These are phyloP conservation scores for Fusarium sp. DNA, from an alignment of 2,329 filamentous ascomycete genomes.

Conservation along the genomic window DNA sequence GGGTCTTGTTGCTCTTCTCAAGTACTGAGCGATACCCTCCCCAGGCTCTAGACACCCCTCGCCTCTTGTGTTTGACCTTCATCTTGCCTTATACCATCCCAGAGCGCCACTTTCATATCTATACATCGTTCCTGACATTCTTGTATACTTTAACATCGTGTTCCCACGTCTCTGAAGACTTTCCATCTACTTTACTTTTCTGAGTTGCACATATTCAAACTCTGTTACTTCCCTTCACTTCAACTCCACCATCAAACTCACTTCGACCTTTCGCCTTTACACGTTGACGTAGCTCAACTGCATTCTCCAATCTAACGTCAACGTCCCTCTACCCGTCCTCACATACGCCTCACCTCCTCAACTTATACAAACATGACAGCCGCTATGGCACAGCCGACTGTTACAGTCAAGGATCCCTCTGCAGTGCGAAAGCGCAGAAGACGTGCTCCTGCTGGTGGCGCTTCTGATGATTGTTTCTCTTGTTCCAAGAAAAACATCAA, in stretches of 20 bases:
- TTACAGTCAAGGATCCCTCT: constrained; percentile 63
- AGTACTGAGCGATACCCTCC: constrained; percentile 44
- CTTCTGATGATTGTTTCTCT: constrained; percentile 93
- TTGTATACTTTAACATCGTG: constrained; percentile 37
- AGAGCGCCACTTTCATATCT: constrained; percentile 44
- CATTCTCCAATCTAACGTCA: constrained; percentile 10
- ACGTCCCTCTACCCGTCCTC: constrained; percentile 16
- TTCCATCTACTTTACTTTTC: constrained; percentile 24
- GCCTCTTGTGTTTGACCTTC: constrained; percentile 38
- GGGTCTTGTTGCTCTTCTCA: constrained; percentile 40
- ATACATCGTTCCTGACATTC: constrained; percentile 34
- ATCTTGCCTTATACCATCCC: constrained; percentile 35
- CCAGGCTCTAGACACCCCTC: constrained; percentile 31
- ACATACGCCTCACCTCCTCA: constrained; percentile 16
- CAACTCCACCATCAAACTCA: constrained; percentile 18
- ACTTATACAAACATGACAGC: constrained; percentile 60
- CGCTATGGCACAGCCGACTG: constrained; percentile 58
- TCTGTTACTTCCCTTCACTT: constrained; percentile 15
- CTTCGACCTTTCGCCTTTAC: constrained; percentile 16
- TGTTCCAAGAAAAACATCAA: constrained; percentile 86
- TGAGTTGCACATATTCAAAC: constrained; percentile 10
- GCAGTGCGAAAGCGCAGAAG: constrained; percentile 79
- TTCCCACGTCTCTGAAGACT: constrained; percentile 18
- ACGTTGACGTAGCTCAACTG: constrained; percentile 28
- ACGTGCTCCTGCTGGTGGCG: constrained; percentile 88